phyloP scores from a whole-genome alignment of 2,329 filamentous ascomycete species.

The Exophiala aquamarina region DNA sequence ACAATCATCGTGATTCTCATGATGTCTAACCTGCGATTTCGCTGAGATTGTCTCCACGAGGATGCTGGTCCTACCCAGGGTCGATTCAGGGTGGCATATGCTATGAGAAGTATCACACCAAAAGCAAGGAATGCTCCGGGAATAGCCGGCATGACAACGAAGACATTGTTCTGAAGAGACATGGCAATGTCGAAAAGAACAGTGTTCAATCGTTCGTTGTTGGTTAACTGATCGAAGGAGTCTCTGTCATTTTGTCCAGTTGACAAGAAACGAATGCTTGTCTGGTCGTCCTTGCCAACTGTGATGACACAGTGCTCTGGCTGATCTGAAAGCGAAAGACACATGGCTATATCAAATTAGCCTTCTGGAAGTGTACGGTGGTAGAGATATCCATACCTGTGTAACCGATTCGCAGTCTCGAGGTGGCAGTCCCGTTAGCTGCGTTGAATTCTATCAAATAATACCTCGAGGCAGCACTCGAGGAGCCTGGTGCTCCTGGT shows the following conservation, averaged over 20 bases:
- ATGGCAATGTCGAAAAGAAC: constrained; percentile 1
- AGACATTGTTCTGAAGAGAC: constrained; percentile 8
- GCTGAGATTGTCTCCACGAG: constrained; percentile 5
- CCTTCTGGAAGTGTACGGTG: neutral
- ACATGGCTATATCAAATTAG: constrained; percentile 7
- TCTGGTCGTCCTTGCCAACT: constrained; percentile 7
- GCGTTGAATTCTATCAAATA: constrained; percentile 7
- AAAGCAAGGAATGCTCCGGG: constrained; percentile 8
- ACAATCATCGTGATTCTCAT: constrained; percentile 6
- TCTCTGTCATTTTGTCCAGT: constrained; percentile 1
- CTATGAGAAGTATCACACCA: constrained; percentile 2
- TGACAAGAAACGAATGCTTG: constrained; percentile 7
- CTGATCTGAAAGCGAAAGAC: constrained; percentile 4
- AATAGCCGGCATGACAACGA: constrained; percentile 10
- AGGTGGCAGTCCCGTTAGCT: neutral
- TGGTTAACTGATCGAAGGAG: neutral
- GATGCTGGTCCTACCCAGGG: constrained; percentile 10
- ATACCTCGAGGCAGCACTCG: constrained; percentile 4
- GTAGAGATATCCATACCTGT: constrained; percentile 1
- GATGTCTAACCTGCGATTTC: constrained; percentile 5
- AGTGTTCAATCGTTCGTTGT: constrained; percentile 2
- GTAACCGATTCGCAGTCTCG: constrained; percentile 7
- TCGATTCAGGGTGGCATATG: constrained; percentile 7
- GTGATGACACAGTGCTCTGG: constrained; percentile 13
- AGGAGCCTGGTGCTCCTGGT: constrained; percentile 2